Conservation (phyloP, 1,139 yeast species). For the Blastobotrys capitulatus region DNA sequence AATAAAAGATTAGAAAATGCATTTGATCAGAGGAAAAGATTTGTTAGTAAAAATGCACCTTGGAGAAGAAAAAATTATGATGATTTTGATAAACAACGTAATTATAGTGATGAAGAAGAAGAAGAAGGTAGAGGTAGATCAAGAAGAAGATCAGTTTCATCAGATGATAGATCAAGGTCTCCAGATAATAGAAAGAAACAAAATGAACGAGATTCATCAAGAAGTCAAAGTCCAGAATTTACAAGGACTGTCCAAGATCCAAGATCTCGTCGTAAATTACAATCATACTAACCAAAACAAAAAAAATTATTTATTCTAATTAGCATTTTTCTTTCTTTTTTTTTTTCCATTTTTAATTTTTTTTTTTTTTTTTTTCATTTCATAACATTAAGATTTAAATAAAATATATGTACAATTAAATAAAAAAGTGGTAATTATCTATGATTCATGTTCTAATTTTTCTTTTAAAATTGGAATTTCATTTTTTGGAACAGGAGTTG, state of each 20-base stretch:
- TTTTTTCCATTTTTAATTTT: no score
- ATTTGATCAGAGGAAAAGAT: conserved; percentile 6
- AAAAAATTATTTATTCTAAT: background rate
- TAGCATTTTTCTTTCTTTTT: no score
- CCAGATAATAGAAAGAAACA: background rate
- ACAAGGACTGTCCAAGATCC: background rate
- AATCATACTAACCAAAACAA: background rate
- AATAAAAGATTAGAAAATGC: conserved; percentile 20
- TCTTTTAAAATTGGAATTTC: conserved; percentile 5
- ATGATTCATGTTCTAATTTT: conserved; percentile 1
- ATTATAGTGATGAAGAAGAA: background rate
- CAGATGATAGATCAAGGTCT: background rate
- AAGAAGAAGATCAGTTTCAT: no score
- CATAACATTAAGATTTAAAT: background rate
- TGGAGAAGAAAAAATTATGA: background rate
- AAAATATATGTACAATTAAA: background rate
- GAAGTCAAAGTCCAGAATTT: background rate
- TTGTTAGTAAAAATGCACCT: conserved; percentile 6
- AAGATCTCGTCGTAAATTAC: background rate
- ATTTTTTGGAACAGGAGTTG: conserved; percentile 31
- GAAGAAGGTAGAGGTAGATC: conserved; percentile 1
- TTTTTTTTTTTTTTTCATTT: background rate
- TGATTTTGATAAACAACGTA: background rate
- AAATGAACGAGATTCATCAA: no score
- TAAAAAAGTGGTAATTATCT: background rate